Evolutionary conservation across 768 basidiomycete species (phyloP).

Genomic region (Auricularia heimuer): DNA sequence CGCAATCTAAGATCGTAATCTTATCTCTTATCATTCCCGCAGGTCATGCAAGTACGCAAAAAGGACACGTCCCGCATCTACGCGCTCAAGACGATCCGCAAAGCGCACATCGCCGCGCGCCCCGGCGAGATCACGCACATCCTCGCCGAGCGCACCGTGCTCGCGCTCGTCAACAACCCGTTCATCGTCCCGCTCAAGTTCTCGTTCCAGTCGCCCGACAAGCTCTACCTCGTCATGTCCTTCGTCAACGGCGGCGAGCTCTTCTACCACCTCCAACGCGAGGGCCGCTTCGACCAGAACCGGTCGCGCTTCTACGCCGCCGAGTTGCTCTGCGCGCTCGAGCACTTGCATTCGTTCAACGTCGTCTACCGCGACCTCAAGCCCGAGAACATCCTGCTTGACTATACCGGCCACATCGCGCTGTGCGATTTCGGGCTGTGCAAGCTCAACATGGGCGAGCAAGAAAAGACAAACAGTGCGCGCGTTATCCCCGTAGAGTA

Average conservation of each 20-base stretch:
- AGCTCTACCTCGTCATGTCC: slow-evolving; percentile 94
- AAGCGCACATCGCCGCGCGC: slow-evolving; percentile 93
- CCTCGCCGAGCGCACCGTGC: slow-evolving; percentile 90
- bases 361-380: slow-evolving; percentile 98
- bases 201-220: slow-evolving; percentile 96
- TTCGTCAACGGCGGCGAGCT: slow-evolving; percentile 98
- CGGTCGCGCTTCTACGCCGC: slow-evolving; percentile 96
- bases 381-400: slow-evolving; percentile 94
- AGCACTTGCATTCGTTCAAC: slow-evolving; percentile 95
- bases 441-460: slow-evolving; percentile 94
- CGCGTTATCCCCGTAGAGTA: slow-evolving; percentile 5
- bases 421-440: slow-evolving; percentile 97
- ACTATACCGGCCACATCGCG: slow-evolving; percentile 97
- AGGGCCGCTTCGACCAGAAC: slow-evolving; percentile 91
- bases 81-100: slow-evolving; percentile 95
- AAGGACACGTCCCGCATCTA: slow-evolving; percentile 97
- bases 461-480: slow-evolving; percentile 93
- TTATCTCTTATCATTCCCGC: neutral
- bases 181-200: slow-evolving; percentile 99
- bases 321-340: slow-evolving; percentile 89
- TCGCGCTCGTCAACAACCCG: slow-evolving; percentile 94
- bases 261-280: slow-evolving; percentile 94
- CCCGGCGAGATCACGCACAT: slow-evolving; percentile 98
- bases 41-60: slow-evolving; percentile 91
- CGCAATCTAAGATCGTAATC: too few relatives aligned